Evolutionary conservation across 2,329 filamentous ascomycete species (phyloP), one percentile per base, ranked within the genome.

Genomic region (Claviceps cyperi): DNA sequence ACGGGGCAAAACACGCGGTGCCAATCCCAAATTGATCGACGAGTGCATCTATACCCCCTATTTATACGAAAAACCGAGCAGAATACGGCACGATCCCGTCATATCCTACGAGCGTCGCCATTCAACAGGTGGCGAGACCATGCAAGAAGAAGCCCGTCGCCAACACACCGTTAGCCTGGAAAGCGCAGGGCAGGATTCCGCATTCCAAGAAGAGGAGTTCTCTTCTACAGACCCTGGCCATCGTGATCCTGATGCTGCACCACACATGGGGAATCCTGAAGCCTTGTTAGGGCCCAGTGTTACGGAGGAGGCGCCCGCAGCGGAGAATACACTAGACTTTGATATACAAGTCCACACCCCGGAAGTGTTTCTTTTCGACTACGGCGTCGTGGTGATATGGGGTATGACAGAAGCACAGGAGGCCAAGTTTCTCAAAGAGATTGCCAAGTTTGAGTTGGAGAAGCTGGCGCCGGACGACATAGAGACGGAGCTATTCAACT

Each of bases 11-110:
- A 78, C 79, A 35, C 79, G 86, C 58, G 86, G 87, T 17, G 81
- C 90, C 15, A 85, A 81, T 53, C 91, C 92, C 1, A 97, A 96
- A 66, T 70, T 92, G 51, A 96, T 96, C 58, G 92, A 98, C 64
- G 92, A 98, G 66, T 98, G 92, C 66, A 88, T 98, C 58, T 98
- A 98, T 68, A 88, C 91, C 11, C 88, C 91, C 0, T 98, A 94
- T 66, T 83, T 81, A 60, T 96, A 96, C 64, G 73, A 74, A 41
- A 75, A 78, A 50, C 53, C 62, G 17, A 56, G 51, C 35, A 54
- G 39, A 35, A 49, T 43, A 43, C 59, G 58, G 6, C 54, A 51
- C 2, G 64, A 70, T 24, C 69, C 72, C 3, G 63, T 71, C 6
- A 68, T 69, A 50, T 66, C 67, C 28, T 73, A 75, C 46, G 83